These are phyloP conservation scores for Sarocladiaceae sp. DNA, from an alignment of 2,329 filamentous ascomycete genomes.

Conservation along the genomic window DNA sequence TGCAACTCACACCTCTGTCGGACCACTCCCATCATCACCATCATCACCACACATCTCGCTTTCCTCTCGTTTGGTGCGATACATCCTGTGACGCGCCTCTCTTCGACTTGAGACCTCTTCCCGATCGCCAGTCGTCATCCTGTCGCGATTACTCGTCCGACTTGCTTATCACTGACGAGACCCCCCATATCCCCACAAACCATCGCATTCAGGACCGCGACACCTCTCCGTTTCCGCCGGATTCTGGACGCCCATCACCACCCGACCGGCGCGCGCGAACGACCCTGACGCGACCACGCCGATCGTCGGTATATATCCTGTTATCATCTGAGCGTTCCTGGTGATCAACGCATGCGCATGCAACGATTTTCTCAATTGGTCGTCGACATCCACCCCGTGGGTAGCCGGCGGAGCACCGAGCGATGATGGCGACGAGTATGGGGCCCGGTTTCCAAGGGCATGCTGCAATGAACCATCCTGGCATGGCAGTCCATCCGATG, in stretches of 20 bases:
- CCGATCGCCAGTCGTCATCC: neutral
- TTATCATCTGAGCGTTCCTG: slow-evolving; percentile 13
- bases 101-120: neutral
- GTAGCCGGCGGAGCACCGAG: slow-evolving; percentile 40
- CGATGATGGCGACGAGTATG: slow-evolving; percentile 68
- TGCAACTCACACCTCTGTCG: neutral
- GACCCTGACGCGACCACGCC: slow-evolving; percentile 7
- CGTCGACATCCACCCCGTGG: slow-evolving; percentile 59
- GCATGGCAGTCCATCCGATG: slow-evolving; percentile 63
- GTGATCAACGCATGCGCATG: slow-evolving; percentile 35
- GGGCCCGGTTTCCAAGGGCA: slow-evolving; percentile 59
- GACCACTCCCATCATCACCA: slow-evolving; percentile 9
- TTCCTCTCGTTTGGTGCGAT: neutral
- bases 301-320: slow-evolving; percentile 10
- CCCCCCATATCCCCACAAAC: neutral
- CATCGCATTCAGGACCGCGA: slow-evolving; percentile 4
- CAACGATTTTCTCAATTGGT: slow-evolving; percentile 37
- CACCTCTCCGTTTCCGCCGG: neutral
- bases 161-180: neutral
- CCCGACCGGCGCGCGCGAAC: slow-evolving; percentile 3
- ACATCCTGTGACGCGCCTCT: neutral
- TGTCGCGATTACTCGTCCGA: neutral
- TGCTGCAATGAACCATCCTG: slow-evolving; percentile 69
- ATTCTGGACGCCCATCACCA: slow-evolving; percentile 5
- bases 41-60: slow-evolving; percentile 1